These are phyloP conservation scores for Funneliformis geosporum DNA, from an alignment of 192 early-diverging fungal genomes.

Conservation along the genomic window DNA sequence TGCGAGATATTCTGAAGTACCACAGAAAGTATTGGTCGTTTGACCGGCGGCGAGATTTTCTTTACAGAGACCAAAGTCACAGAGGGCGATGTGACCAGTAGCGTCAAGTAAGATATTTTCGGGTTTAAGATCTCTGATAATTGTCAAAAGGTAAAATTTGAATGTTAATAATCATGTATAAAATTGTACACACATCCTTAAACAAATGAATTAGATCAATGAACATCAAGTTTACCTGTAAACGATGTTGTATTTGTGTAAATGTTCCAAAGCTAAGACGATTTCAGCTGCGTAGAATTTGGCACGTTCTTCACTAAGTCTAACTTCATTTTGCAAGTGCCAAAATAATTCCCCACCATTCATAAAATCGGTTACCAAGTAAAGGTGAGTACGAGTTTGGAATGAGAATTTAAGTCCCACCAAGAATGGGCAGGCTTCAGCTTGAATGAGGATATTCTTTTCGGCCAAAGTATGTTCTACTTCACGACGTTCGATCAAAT, in stretches of 20 bases:
- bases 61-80: constrained; percentile 83
- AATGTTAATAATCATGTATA: not conserved
- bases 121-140: constrained; percentile 63
- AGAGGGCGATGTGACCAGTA: constrained; percentile 70
- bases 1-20: constrained; percentile 87
- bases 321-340: constrained; percentile 68
- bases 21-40: constrained; percentile 83
- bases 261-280: constrained; percentile 65
- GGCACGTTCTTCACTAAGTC: constrained; percentile 62
- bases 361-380: constrained; percentile 79
- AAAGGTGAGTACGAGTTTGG: constrained; percentile 75
- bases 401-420: constrained; percentile 78
- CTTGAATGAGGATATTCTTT: constrained; percentile 72
- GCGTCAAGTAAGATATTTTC: constrained; percentile 70
- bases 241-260: constrained; percentile 68
- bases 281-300: constrained; percentile 73
- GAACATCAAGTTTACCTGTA: constrained; percentile 45
- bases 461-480: constrained; percentile 76
- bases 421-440: constrained; percentile 67
- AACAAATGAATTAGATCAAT: not conserved
- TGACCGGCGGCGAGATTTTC: constrained; percentile 51
- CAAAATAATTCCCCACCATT: constrained; percentile 81
- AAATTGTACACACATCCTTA: not conserved
- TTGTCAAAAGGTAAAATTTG: not conserved
- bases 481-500: constrained; percentile 73